phyloP scores from a whole-genome alignment of 2,329 filamentous ascomycete genomes.

The Pyricularia pennisetigena region DNA sequence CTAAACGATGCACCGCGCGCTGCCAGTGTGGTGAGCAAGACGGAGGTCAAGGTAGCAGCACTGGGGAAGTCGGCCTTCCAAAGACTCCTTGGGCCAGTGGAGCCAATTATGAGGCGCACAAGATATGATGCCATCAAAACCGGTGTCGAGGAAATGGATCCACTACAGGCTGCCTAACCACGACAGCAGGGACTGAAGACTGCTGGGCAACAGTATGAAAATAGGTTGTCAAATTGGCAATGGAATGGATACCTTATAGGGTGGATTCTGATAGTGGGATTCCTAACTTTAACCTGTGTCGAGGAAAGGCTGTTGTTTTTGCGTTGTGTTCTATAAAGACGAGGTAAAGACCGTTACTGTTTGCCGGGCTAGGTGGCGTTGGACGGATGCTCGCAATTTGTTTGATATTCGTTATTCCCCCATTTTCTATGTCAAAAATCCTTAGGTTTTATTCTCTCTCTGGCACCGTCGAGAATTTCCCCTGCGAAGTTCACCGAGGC shows the following conservation, averaged over 20 bases:
- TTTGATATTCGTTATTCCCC: background rate
- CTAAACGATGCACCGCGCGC: constrained; percentile 90
- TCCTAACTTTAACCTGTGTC: background rate
- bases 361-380: constrained; percentile 1
- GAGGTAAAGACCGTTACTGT: background rate
- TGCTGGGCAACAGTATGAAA: background rate
- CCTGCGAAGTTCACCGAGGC: background rate
- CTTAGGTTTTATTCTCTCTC: background rate
- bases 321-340: background rate
- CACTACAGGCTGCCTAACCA: constrained; percentile 35
- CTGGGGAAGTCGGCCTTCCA: constrained; percentile 94
- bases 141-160: constrained; percentile 58
- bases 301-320: background rate
- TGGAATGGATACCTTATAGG: background rate
- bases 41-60: constrained; percentile 86
- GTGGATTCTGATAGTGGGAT: background rate
- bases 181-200: background rate
- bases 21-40: constrained; percentile 74
- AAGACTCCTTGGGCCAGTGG: constrained; percentile 81
- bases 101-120: constrained; percentile 84
- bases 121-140: constrained; percentile 50
- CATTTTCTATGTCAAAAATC: background rate
- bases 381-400: background rate
- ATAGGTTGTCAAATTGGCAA: background rate
- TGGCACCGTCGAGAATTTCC: background rate